Base-by-base conservation (phyloP, 352 stramenopile species). In the Plasmopara halstedii region DNA sequence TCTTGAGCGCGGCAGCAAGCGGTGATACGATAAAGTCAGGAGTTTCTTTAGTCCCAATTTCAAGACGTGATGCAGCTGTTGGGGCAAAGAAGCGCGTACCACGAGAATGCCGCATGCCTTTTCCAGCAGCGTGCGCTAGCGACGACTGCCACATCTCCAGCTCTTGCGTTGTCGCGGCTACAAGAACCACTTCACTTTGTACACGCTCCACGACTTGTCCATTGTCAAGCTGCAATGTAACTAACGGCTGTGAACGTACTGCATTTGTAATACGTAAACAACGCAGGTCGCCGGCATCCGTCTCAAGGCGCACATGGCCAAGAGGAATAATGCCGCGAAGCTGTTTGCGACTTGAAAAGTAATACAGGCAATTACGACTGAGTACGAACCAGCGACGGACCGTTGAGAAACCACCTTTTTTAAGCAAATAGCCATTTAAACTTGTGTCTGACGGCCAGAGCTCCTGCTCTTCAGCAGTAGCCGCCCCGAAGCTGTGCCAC, bases 61-160 rank as follows among this genome's bases (percentile, higher is more conserved):
- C 74, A 11, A 94, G 61, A 6, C 71, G 72, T n/a, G 83, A 90
- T 1, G 79, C 78, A 15, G 77, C 72, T 2, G 73, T 90, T 29
- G 82, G 71, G n/a, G 87, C 75, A 41, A 88, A 91, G 42, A 91
- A 94, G 27, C 83, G 80, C 26, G 73, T 94, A 35, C 80, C 80
- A 23, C 77, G 70, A 27, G 83, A 91, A 50, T 92, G 67, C 3
- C 80, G 80, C 55, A 92, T 70, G 2, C 79, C 80, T 40, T 87
- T 84, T 4, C 83, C 83, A 5, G 79, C 78, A 0, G 80, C 83
- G 34, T 94, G 79, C 3, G 81, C 78, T 7, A 94, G 45, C 26
- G 83, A 91, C 46, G 80, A 90, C 60, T 90, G 74, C 83, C 83
- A 94, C 78, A 94, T 91, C 53, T 94, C 76, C 40, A 94, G 83